Conservation (phyloP, 1,284 basidiomycete genomes). For the Ganoderma lingzhi region DNA sequence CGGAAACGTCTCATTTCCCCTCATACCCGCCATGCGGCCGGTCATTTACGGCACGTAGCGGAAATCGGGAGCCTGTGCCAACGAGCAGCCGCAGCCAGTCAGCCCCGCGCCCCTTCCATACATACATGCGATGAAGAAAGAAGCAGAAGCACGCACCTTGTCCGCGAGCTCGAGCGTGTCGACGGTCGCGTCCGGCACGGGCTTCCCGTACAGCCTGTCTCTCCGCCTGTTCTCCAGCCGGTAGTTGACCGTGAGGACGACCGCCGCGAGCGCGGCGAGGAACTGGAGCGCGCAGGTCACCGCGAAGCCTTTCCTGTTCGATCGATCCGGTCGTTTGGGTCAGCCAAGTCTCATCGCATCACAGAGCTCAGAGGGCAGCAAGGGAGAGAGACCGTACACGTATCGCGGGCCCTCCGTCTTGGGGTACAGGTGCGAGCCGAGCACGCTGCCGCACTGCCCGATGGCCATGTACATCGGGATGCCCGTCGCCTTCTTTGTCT, state of each 20-base stretch:
- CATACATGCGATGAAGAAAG: too few relatives aligned
- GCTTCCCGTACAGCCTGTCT: constrained; percentile 63
- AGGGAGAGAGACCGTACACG: constrained; percentile 46
- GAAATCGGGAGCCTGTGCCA: constrained; percentile 9
- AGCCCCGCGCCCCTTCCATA: background rate
- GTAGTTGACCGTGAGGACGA: constrained; percentile 69
- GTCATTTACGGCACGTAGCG: constrained; percentile 11
- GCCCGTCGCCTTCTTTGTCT: constrained; percentile 79
- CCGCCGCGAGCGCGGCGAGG: constrained; percentile 59
- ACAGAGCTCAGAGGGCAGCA: too few relatives aligned
- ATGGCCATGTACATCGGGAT: constrained; percentile 81
- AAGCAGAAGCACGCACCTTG: constrained; percentile 49
- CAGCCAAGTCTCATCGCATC: background rate
- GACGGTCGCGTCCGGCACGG: constrained; percentile 56
- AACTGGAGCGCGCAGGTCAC: constrained; percentile 67
- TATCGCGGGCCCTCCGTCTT: constrained; percentile 69
- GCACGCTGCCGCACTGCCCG: constrained; percentile 75
- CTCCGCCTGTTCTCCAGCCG: constrained; percentile 66
- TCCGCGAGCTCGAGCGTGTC: constrained; percentile 76
- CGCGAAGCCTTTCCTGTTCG: constrained; percentile 64
- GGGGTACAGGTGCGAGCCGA: constrained; percentile 80
- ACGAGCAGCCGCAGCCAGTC: background rate
- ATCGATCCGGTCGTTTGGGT: background rate
- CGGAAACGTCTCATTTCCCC: background rate
- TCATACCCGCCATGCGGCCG: background rate